Conservation (phyloP, 495 filamentous ascomycete species). For the Penicillium paxilli region DNA sequence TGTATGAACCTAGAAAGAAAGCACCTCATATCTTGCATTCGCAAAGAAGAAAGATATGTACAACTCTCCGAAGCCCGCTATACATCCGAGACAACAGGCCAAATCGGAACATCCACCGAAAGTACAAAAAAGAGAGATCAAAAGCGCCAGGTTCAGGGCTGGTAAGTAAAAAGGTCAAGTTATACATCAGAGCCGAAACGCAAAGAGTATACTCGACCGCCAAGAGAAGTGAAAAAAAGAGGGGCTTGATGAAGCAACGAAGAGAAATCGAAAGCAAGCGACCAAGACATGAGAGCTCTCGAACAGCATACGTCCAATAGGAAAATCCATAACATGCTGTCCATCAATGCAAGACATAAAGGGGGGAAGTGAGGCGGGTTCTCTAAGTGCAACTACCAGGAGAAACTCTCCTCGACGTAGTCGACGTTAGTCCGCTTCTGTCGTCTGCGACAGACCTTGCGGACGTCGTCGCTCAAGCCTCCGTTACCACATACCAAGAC, state of each 20-base stretch:
- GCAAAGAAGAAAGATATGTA: slow-evolving; percentile 16
- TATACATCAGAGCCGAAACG: not conserved
- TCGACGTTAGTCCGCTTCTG: slow-evolving; percentile 68
- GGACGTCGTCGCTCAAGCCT: slow-evolving; percentile 77
- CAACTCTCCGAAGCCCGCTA: slow-evolving; percentile 7
- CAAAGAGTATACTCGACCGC: not conserved
- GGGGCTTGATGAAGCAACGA: not conserved
- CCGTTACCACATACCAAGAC: slow-evolving; percentile 90
- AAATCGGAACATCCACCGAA: slow-evolving; percentile 1
- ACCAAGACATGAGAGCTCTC: slow-evolving; percentile 8
- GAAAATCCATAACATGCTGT: not conserved
- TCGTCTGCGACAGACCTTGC: slow-evolving; percentile 66
- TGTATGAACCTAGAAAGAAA: slow-evolving; percentile 1
- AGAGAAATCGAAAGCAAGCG: slow-evolving; percentile 1
- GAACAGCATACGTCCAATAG: slow-evolving; percentile 4
- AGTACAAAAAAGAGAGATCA: slow-evolving; percentile 1
- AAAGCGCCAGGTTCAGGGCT: slow-evolving; percentile 7
- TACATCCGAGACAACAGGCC: not conserved
- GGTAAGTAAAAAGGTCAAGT: not conserved
- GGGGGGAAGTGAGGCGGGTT: too few species aligned
- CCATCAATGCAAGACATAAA: not conserved
- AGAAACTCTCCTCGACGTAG: slow-evolving; percentile 86
- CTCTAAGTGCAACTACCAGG: slow-evolving; percentile 60
- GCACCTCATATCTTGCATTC: slow-evolving; percentile 11
- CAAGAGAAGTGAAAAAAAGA: slow-evolving; percentile 3